These are phyloP conservation scores for Teratosphaeria pseudoeucalypti DNA, from an alignment of 2,329 filamentous ascomycete genomes.

Conservation along the genomic window DNA sequence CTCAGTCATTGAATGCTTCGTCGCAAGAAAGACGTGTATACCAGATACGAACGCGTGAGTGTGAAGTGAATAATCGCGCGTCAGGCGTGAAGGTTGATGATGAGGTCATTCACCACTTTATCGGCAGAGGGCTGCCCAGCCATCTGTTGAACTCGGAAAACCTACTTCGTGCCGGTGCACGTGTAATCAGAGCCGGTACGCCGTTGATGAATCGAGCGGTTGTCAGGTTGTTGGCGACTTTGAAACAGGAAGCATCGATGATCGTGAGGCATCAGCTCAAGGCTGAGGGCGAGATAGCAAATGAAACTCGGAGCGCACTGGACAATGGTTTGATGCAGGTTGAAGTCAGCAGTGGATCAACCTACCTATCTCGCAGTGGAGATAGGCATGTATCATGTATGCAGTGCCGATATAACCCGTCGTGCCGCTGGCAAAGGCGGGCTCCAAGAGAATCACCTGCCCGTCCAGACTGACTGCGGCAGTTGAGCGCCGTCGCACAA, in stretches of 20 bases:
- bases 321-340: neutral
- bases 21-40: neutral
- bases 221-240: neutral
- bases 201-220: neutral
- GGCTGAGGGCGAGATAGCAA: neutral
- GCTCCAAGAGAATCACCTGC: neutral
- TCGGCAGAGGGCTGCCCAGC: neutral
- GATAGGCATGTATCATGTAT: neutral
- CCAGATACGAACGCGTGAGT: neutral
- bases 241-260: neutral
- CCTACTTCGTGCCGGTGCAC: neutral
- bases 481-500: neutral
- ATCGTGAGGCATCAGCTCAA: neutral
- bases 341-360: neutral
- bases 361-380: neutral
- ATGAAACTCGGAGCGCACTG: neutral
- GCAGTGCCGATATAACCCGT: neutral
- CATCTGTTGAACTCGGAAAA: neutral
- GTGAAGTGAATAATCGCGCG: neutral
- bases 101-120: neutral
- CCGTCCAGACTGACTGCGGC: neutral
- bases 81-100: neutral
- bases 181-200: neutral
- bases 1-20: neutral
- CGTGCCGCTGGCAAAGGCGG: neutral